phyloP scores from a whole-genome alignment of 768 basidiomycete genomes.

The Macrolepiota albuminosa region DNA sequence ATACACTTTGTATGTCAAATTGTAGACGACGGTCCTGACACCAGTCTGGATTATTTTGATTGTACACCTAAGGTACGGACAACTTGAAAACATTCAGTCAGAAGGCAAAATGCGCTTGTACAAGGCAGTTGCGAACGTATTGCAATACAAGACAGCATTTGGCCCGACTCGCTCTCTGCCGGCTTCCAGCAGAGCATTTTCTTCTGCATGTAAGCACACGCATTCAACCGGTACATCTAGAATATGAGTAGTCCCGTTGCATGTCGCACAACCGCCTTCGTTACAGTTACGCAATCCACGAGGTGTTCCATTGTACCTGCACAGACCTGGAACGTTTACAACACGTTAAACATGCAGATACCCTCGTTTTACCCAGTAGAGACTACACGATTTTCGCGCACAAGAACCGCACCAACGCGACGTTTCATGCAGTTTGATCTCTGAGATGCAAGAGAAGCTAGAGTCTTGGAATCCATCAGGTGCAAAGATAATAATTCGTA shows the following conservation, averaged over 20 bases:
- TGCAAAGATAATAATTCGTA: neutral
- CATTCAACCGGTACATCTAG: constrained; percentile 65
- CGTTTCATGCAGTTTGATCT: constrained; percentile 97
- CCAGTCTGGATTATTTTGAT: constrained; percentile 97
- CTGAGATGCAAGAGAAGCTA: constrained; percentile 85
- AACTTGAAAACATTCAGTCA: constrained; percentile 43
- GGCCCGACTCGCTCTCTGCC: constrained; percentile 85
- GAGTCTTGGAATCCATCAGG: constrained; percentile 46
- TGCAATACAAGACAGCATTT: constrained; percentile 91
- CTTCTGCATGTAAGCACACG: constrained; percentile 95
- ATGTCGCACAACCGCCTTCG: constrained; percentile 84
- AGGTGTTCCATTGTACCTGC: constrained; percentile 93
- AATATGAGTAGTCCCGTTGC: constrained; percentile 51
- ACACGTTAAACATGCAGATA: neutral
- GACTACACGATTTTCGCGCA: constrained; percentile 75
- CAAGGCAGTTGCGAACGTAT: constrained; percentile 64
- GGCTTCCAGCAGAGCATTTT: constrained; percentile 93
- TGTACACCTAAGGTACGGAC: constrained; percentile 94
- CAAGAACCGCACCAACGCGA: constrained; percentile 90
- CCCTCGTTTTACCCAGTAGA: constrained; percentile 60
- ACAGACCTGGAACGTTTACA: constrained; percentile 4
- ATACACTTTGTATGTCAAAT: constrained; percentile 92
- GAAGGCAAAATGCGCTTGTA: neutral
- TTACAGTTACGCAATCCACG: constrained; percentile 86
- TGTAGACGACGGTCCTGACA: constrained; percentile 90